These are phyloP conservation scores for Candida arabinofermentans DNA, from an alignment of 805 yeast genomes.

Conservation along the genomic window DNA sequence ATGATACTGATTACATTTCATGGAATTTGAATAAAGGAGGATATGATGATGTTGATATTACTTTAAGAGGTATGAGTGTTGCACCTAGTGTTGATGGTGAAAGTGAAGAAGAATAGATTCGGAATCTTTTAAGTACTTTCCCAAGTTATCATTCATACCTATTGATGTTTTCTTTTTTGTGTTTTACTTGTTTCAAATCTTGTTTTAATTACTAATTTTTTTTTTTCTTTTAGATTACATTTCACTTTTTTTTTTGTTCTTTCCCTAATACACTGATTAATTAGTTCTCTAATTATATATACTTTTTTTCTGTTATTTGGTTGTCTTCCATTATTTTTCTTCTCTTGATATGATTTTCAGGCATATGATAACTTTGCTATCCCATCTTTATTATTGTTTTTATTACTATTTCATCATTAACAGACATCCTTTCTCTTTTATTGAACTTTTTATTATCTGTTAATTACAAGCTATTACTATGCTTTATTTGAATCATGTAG, in stretches of 20 bases:
- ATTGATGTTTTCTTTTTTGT: background rate
- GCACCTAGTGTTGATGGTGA: constrained; percentile 34
- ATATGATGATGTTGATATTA: constrained; percentile 31
- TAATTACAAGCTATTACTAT: too few relatives aligned
- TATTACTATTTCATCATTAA: too few relatives aligned
- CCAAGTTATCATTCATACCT: background rate
- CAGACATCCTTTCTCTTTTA: too few relatives aligned
- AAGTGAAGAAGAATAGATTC: constrained; percentile 12
- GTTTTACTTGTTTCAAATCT: background rate
- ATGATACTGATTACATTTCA: constrained; percentile 75
- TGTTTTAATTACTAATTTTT: constrained; percentile 1
- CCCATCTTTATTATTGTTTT: too few relatives aligned
- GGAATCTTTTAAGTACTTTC: background rate
- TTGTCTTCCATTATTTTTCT: background rate
- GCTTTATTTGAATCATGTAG: too few relatives aligned
- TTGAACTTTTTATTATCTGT: too few relatives aligned
- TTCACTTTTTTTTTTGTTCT: background rate
- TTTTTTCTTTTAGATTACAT: background rate
- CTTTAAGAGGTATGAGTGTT: constrained; percentile 34
- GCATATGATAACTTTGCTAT: too few relatives aligned
- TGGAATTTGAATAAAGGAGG: constrained; percentile 48
- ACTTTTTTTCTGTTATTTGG: background rate
- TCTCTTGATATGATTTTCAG: too few relatives aligned
- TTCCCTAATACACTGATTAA: too few relatives aligned
- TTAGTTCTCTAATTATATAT: background rate